Evolutionary conservation across 2,329 filamentous ascomycete species (phyloP), one percentile per base, ranked within the genome.

Genomic region (Blumeriella jaapii): DNA sequence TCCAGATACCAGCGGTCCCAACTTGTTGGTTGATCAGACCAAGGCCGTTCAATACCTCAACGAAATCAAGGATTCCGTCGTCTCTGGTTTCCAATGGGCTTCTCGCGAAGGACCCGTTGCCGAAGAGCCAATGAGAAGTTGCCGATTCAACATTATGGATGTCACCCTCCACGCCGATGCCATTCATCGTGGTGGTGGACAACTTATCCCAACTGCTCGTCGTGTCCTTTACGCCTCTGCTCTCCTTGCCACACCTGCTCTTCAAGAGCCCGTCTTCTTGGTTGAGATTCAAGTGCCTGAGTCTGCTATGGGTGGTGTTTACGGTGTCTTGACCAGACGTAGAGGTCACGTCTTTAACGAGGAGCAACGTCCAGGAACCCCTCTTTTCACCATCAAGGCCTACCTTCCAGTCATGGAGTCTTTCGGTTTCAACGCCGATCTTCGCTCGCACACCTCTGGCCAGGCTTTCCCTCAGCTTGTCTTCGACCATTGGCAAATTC

Each of bases 41-140:
- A 98, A 96, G 84, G 91, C 91, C 56, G 91, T 98, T 52, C 91
- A 98, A 74, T 98, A 96, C 80, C 77, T 98, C 60, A 91, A 85
- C 73, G 91, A 98, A 83, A 98, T 98, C 79, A 98, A 98, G 83
- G 91, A 98, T 62, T 96, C 89, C 44, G 81, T 96, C 55, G 87
- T 96, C 60, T 96, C 91, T 54, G 91, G 91, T 79, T 98, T 98
- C 86, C 91, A 98, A 69, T 98, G 91, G 91, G 91, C 91, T 53
- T 85, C 84, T 56, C 82, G 89, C 61, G 91, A 98, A 76, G 91
- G 91, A 72, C 91, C 91, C 58, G 68, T 98, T 61, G 87, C 82
- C 55, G 91, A 98, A 70, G 91, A 98, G 78, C 91, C 91, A 57
- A 89, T 98, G 86, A 84, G 91, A 62, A 80, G 80, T 53, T 67